A percentile compares a stretch with the other conserved stretches of the same genome.
These are phyloP conservation scores for Neohortaea acidophila DNA, from an alignment of 495 filamentous ascomycete species.

Conservation along the genomic window DNA sequence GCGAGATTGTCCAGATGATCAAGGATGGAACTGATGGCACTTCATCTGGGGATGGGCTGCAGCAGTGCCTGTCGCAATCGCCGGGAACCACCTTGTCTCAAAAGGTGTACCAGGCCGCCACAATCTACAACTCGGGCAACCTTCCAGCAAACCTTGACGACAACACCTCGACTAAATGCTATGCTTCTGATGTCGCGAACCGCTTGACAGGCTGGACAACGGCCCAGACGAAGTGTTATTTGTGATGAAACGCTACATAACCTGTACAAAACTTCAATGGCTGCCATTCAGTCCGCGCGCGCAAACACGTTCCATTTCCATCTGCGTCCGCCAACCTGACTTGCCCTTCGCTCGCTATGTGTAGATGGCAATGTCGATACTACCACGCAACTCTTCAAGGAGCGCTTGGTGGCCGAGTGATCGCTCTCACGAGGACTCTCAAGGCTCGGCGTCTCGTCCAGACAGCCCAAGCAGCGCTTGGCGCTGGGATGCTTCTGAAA, in stretches of 20 bases:
- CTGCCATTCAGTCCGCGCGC: no score
- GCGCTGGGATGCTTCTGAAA: neutral
- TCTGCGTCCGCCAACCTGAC: no score
- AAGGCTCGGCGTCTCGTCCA: no score
- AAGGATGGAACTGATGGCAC: conserved; percentile 17
- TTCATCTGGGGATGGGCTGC: conserved; percentile 10
- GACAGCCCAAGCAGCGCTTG: neutral
- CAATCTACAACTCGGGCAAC: conserved; percentile 18
- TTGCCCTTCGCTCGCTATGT: no score
- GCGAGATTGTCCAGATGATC: conserved; percentile 17
- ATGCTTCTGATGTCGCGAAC: conserved; percentile 17
- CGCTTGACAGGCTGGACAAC: conserved; percentile 15
- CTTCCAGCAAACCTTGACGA: conserved; percentile 7
- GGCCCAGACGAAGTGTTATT: conserved; percentile 4
- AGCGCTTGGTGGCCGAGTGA: no score
- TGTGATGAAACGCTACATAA: no score
- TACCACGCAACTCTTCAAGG: no score
- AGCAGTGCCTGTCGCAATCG: conserved; percentile 8
- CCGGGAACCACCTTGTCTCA: conserved; percentile 3
- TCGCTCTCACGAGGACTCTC: no score
- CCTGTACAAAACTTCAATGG: no score
- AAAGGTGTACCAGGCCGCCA: conserved; percentile 12
- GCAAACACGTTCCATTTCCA: no score
- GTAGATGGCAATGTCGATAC: no score
- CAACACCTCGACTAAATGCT: conserved; percentile 14